A percentile compares a stretch with the other conserved stretches of the same genome.
Conservation (phyloP, 352 stramenopile species). For the Nothophytophthora sp. region DNA sequence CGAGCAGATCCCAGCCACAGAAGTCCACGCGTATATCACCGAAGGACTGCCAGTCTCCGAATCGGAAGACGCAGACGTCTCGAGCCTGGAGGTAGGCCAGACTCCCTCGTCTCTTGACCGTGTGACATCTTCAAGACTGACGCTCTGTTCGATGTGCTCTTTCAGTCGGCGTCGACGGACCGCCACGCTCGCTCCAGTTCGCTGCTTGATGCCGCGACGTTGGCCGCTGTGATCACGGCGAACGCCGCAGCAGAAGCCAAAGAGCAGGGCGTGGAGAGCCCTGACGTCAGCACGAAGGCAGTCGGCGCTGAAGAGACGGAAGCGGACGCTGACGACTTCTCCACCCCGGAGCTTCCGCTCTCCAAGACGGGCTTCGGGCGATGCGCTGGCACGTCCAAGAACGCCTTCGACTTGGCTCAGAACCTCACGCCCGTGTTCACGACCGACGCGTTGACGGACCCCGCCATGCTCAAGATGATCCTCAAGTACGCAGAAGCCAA, state of each 20-base stretch:
- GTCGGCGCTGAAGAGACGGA: no score
- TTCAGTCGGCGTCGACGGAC: background rate
- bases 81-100: constrained; percentile 1
- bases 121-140: background rate
- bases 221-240: constrained; percentile 14
- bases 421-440: constrained; percentile 80
- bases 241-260: constrained; percentile 1
- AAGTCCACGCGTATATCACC: background rate
- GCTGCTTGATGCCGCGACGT: constrained; percentile 19
- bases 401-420: constrained; percentile 60
- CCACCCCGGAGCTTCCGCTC: no score
- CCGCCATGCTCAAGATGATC: constrained; percentile 74
- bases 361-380: constrained; percentile 25
- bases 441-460: constrained; percentile 77
- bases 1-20: background rate
- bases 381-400: constrained; percentile 20
- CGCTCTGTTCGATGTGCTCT: background rate
- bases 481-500: constrained; percentile 56
- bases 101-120: no score
- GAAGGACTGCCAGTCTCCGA: constrained; percentile 3
- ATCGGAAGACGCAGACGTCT: background rate
- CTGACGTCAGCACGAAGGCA: no score
- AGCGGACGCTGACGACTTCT: no score
- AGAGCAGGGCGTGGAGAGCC: constrained; percentile 5
- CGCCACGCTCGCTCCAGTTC: constrained; percentile 6